These are phyloP conservation scores for Podospora appendiculata DNA, from an alignment of 495 filamentous ascomycete genomes.

Conservation along the genomic window DNA sequence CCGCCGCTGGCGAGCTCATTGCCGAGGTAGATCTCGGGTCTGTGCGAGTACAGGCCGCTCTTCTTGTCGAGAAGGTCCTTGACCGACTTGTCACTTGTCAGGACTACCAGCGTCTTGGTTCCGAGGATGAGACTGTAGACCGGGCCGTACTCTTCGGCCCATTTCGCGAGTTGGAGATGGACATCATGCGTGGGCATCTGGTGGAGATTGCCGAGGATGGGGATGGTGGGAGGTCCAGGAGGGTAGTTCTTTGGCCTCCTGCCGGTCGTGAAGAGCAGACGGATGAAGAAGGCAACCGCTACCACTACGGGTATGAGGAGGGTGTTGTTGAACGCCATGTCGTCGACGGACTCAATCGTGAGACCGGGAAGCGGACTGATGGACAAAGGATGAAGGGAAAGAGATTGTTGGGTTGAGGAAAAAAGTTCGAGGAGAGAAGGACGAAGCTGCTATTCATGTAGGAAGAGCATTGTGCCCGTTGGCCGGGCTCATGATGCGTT, in stretches of 20 bases:
- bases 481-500: not conserved
- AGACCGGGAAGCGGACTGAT: not conserved
- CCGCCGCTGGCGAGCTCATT: constrained; percentile 26
- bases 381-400: not conserved
- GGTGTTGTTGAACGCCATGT: constrained; percentile 14
- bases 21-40: constrained; percentile 28
- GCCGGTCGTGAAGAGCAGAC: constrained; percentile 14
- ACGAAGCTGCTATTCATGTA: constrained; percentile 8
- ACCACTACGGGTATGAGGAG: constrained; percentile 15
- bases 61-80: constrained; percentile 33
- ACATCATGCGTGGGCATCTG: constrained; percentile 23
- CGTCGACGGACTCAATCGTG: not conserved
- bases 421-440: not conserved
- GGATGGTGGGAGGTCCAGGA: constrained; percentile 27
- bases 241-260: constrained; percentile 23
- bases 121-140: constrained; percentile 34
- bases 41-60: constrained; percentile 28
- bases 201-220: constrained; percentile 28
- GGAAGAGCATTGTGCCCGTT: constrained; percentile 1
- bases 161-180: constrained; percentile 31
- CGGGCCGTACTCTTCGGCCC: constrained; percentile 31
- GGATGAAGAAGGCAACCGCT: constrained; percentile 17
- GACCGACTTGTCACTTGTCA: constrained; percentile 26
- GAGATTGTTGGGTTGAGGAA: not conserved
- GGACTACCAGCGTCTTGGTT: constrained; percentile 26